Percentiles rank a stretch among this genome's conserved stretches.
phyloP scores from a whole-genome alignment of 768 basidiomycete genomes.

The Tremella mesenterica region DNA sequence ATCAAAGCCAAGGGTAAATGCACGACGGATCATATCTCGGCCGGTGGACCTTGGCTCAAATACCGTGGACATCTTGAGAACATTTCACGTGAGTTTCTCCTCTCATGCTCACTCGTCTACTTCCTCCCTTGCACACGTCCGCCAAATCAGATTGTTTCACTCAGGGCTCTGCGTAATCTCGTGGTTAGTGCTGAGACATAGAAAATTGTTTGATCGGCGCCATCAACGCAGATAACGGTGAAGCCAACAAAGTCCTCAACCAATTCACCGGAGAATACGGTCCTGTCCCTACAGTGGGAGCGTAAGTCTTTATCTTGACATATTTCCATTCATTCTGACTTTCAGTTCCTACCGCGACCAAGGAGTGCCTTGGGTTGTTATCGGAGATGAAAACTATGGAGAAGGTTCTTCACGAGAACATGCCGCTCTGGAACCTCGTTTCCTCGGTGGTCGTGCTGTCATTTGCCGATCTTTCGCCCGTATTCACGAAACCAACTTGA shows the following conservation, averaged over 20 bases:
- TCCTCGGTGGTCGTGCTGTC: slow-evolving; percentile 67
- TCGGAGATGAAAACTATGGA: slow-evolving; percentile 79
- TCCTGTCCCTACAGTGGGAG: slow-evolving; percentile 74
- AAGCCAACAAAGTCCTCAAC: slow-evolving; percentile 88
- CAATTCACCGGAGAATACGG: slow-evolving; percentile 76
- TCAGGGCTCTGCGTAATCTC: too few relatives aligned
- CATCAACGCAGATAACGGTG: slow-evolving; percentile 87
- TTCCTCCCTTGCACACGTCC: slow-evolving; percentile 6
- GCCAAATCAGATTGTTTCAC: neutral
- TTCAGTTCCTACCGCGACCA: slow-evolving; percentile 66
- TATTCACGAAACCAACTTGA: slow-evolving; percentile 69
- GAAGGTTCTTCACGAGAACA: slow-evolving; percentile 98
- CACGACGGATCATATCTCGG: slow-evolving; percentile 94
- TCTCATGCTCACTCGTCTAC: too few relatives aligned
- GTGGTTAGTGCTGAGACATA: too few relatives aligned
- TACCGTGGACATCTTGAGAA: slow-evolving; percentile 98
- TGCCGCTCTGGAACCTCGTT: slow-evolving; percentile 51
- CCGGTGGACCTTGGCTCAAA: slow-evolving; percentile 98
- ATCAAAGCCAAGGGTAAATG: slow-evolving; percentile 99
- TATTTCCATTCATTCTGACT: neutral
- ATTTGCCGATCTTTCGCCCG: slow-evolving; percentile 94
- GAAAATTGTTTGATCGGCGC: slow-evolving; percentile 97
- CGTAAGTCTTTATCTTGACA: slow-evolving; percentile 33
- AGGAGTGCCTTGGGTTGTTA: slow-evolving; percentile 91
- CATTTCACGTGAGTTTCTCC: slow-evolving; percentile 77